These are phyloP conservation scores for Hypoxylon rubiginosum DNA, from an alignment of 2,329 filamentous ascomycete genomes.

Conservation along the genomic window DNA sequence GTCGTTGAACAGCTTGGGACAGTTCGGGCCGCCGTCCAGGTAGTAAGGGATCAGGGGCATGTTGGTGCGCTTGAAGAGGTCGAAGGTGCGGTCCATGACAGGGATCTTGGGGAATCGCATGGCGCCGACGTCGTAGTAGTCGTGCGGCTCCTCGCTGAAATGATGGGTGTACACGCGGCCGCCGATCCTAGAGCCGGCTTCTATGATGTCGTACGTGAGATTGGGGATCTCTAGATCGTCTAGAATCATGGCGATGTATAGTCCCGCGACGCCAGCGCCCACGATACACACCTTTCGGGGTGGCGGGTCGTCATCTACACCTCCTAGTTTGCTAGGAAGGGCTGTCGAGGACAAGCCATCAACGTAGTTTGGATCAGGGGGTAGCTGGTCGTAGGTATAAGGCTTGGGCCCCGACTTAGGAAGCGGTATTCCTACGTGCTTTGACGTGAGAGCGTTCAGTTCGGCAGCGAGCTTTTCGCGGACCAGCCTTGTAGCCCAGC, in stretches of 20 bases:
- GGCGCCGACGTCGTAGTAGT: slow-evolving; percentile 59
- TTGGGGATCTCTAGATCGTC: slow-evolving; percentile 45
- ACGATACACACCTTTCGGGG: too few species aligned
- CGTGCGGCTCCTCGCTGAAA: slow-evolving; percentile 49
- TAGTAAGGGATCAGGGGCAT: slow-evolving; percentile 20
- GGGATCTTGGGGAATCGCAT: slow-evolving; percentile 56
- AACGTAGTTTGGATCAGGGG: not conserved
- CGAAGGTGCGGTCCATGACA: slow-evolving; percentile 47
- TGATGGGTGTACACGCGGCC: slow-evolving; percentile 54
- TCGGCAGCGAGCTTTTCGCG: not conserved
- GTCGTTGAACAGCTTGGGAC: slow-evolving; percentile 10
- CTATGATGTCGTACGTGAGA: slow-evolving; percentile 51
- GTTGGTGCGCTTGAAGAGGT: slow-evolving; percentile 23
- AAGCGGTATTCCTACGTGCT: not conserved
- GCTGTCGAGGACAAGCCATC: not conserved
- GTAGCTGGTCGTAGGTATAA: not conserved
- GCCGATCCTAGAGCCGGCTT: slow-evolving; percentile 52
- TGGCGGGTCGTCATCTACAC: not conserved
- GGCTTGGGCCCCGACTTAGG: too few species aligned
- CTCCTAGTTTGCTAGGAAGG: too few species aligned
- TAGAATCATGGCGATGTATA: slow-evolving; percentile 54
- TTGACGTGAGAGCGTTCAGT: not conserved
- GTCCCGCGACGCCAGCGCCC: too few species aligned
- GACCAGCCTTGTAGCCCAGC: not conserved
- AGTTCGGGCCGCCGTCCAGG: not conserved